Evolutionary conservation across 805 yeast species (phyloP), one percentile per base, ranked within the genome.

Genomic region (Saccharomycopsis selenospora): DNA sequence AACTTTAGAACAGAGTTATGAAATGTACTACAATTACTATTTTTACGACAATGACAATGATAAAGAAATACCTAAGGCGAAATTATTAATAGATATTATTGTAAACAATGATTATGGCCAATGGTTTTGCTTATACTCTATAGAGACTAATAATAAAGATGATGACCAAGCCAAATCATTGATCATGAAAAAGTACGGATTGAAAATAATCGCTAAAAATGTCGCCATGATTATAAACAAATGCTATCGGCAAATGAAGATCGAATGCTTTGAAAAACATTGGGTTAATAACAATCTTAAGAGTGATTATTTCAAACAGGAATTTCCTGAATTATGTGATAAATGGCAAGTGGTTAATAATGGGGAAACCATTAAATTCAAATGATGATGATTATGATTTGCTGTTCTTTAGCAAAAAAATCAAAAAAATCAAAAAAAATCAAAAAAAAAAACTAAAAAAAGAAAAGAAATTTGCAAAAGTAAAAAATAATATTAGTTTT

Each of bases 31-130:
- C 4, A 10, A 33, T 14, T 33, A 33, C 38, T n/a, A n/a, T n/a
- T n/a, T n/a, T n/a, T n/a, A n/a, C n/a, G n/a, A n/a, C n/a, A 10
- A 14, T 33, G 20, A 4, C 6, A 50, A 54, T 7, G 25, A 51
- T 8, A 3, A 22, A 1, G 22, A 30, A 0, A 43, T 62, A 2
- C 56, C 73, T n/a, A 52, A 49, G 1, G n/a, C n/a, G n/a, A n/a
- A n/a, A n/a, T n/a, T n/a, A n/a, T 5, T 33, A 10, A 14, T 33
- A 20, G 18, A 14, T 14, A 14, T 17, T 10, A 17, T 33, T 33
- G 4, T 20, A 10, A 33, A 7, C 38, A 33, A 33, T 20, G 18
- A 33, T 10, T 7, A 14, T 7, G n/a, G 38, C 10, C 18, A 33
- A 33, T 33, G 38, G 38, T 33, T 33, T 20, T 14, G 17, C 7